These are phyloP conservation scores for Phytopythium kandeliae DNA, from an alignment of 352 stramenopile genomes.

Conservation along the genomic window DNA sequence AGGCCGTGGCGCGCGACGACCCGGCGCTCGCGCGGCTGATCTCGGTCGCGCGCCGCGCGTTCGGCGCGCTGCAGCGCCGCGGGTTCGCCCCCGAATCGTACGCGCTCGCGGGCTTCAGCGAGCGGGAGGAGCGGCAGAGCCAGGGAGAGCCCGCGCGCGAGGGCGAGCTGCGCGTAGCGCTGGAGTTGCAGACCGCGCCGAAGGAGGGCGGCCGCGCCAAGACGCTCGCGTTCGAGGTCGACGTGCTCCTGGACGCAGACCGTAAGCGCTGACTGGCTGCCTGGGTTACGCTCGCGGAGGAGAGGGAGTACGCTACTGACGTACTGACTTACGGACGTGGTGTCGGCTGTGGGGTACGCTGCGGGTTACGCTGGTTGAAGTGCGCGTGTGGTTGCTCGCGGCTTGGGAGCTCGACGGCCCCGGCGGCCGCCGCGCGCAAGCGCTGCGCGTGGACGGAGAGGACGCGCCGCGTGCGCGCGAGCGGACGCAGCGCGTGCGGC, in stretches of 20 bases:
- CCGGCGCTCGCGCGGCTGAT: slow-evolving; percentile 47
- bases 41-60: slow-evolving; percentile 31
- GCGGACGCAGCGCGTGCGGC: slow-evolving; percentile 1
- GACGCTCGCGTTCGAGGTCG: slow-evolving; percentile 34
- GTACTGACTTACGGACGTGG: too few relatives aligned
- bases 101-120: slow-evolving; percentile 45
- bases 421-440: slow-evolving; percentile 18
- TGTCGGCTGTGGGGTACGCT: too few relatives aligned
- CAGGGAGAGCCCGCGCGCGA: slow-evolving; percentile 3
- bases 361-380: too few relatives aligned
- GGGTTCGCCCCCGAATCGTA: slow-evolving; percentile 49
- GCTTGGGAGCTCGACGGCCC: slow-evolving; percentile 47
- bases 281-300: neutral
- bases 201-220: slow-evolving; percentile 13
- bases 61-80: slow-evolving; percentile 47
- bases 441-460: slow-evolving; percentile 41
- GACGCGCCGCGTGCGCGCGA: slow-evolving; percentile 7
- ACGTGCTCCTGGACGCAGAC: slow-evolving; percentile 37
- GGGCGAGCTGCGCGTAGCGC: slow-evolving; percentile 21
- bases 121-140: slow-evolving; percentile 27
- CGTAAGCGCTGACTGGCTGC: slow-evolving; percentile 34
- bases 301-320: too few relatives aligned
- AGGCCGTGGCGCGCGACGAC: slow-evolving; percentile 31
- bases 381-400: slow-evolving; percentile 46
- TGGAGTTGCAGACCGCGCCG: slow-evolving; percentile 19